These are phyloP conservation scores for Wickerhamiella allomyrinae DNA, from an alignment of 805 yeast species.

Conservation along the genomic window DNA sequence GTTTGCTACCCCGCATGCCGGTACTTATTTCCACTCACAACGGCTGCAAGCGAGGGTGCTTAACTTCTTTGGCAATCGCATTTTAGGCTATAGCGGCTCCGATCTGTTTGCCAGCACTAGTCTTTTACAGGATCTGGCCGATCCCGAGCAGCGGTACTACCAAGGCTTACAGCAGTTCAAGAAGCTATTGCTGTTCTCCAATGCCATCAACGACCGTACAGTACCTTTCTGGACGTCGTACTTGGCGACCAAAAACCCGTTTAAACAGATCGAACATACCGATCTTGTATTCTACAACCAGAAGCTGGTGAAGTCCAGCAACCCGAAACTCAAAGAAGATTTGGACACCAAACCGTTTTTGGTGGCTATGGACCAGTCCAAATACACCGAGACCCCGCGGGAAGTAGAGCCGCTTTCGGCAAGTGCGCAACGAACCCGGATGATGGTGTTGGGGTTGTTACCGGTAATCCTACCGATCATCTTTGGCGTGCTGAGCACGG, in stretches of 20 bases:
- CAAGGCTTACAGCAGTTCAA: conserved; percentile 46
- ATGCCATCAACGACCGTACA: conserved; percentile 67
- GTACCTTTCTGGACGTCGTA: conserved; percentile 79
- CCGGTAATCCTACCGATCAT: conserved; percentile 12
- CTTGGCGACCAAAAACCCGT: conserved; percentile 62
- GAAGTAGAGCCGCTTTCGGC: not conserved
- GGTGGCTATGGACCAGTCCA: conserved; percentile 17
- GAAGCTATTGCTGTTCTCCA: conserved; percentile 49
- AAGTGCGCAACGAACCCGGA: conserved; percentile 2
- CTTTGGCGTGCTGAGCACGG: conserved; percentile 3
- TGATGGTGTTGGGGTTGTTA: conserved; percentile 3
- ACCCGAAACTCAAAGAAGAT: conserved; percentile 1
- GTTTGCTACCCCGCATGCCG: conserved; percentile 67
- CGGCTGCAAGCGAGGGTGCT: conserved; percentile 25
- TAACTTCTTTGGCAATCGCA: conserved; percentile 38
- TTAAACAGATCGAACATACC: conserved; percentile 39
- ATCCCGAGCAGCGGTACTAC: conserved; percentile 33
- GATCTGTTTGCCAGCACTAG: conserved; percentile 48
- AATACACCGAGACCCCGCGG: conserved; percentile 3
- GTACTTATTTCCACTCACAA: conserved; percentile 31
- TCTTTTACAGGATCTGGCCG: conserved; percentile 39
- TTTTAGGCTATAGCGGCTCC: conserved; percentile 54
- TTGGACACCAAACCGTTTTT: conserved; percentile 7
- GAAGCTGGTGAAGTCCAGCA: not conserved
- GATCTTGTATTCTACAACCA: conserved; percentile 27